phyloP scores from a whole-genome alignment of 805 yeast genomes.

The Wickerhamiella brachini region DNA sequence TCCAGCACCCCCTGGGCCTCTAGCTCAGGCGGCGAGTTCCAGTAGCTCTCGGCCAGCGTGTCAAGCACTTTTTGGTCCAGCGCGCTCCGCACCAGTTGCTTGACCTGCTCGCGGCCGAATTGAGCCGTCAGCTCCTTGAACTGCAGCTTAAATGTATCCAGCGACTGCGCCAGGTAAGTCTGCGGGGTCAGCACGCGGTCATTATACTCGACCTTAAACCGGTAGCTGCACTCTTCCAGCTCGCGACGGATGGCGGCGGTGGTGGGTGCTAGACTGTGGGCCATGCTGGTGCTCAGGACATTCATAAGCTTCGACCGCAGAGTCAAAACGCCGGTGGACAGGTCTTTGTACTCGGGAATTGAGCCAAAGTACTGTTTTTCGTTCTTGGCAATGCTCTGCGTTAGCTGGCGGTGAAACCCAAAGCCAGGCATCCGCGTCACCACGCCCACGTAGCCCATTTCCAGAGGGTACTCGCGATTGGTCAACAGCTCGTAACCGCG shows the following conservation, averaged over 20 bases:
- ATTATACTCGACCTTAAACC: constrained; percentile 91
- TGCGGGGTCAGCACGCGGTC: constrained; percentile 90
- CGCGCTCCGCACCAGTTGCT: constrained; percentile 63
- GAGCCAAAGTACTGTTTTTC: constrained; percentile 52
- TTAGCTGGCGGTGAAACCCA: constrained; percentile 38
- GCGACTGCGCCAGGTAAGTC: constrained; percentile 81
- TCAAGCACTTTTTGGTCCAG: constrained; percentile 84
- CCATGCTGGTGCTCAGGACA: constrained; percentile 84
- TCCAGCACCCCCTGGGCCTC: neutral
- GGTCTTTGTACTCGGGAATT: constrained; percentile 42
- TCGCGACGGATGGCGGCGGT: constrained; percentile 76
- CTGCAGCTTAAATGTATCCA: constrained; percentile 72
- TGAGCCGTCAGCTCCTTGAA: constrained; percentile 75
- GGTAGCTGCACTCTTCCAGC: constrained; percentile 82
- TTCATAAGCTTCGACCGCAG: constrained; percentile 71
- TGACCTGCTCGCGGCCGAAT: constrained; percentile 72
- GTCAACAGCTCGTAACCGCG: constrained; percentile 53
- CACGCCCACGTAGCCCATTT: constrained; percentile 98
- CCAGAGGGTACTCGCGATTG: constrained; percentile 76
- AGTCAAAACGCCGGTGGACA: constrained; percentile 61
- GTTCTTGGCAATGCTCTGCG: constrained; percentile 28
- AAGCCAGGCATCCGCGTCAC: constrained; percentile 34
- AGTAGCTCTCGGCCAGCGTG: constrained; percentile 74
- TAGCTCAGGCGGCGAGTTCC: constrained; percentile 50
- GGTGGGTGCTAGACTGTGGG: constrained; percentile 75